These are phyloP conservation scores for Ogataea glucozyma DNA, from an alignment of 805 yeast species.

Conservation along the genomic window DNA sequence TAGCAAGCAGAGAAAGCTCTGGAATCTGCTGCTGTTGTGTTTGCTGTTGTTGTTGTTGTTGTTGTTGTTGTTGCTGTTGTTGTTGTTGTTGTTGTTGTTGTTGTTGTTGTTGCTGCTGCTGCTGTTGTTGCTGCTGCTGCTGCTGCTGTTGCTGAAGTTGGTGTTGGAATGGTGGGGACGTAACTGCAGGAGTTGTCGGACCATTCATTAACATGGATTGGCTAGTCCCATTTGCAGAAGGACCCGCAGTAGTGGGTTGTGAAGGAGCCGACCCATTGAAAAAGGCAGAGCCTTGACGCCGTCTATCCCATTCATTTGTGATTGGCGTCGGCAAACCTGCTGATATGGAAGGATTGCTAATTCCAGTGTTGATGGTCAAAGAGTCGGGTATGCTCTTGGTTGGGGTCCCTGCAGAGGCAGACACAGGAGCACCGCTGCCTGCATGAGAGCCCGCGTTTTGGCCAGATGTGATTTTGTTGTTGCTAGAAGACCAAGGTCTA, in stretches of 20 bases:
- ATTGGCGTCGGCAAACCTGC: constrained; percentile 33
- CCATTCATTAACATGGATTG: constrained; percentile 20
- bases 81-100: constrained; percentile 15
- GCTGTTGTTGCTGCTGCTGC: constrained; percentile 23
- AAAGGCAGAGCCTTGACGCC: constrained; percentile 56
- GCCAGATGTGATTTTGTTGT: constrained; percentile 9
- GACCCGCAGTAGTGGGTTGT: constrained; percentile 10
- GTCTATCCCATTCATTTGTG: constrained; percentile 45
- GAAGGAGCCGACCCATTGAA: constrained; percentile 36
- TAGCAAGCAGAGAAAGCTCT: constrained; percentile 69
- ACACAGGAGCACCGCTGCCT: constrained; percentile 3
- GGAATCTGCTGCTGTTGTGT: constrained; percentile 39
- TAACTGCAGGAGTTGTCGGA: constrained; percentile 20
- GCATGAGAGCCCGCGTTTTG: constrained; percentile 9
- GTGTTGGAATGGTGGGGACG: constrained; percentile 30
- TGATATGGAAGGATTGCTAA: constrained; percentile 24
- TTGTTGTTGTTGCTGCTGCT: constrained; percentile 23
- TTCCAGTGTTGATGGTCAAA: constrained; percentile 21
- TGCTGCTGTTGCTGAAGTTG: constrained; percentile 22
- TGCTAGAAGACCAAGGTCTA: constrained; percentile 35
- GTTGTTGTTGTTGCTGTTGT: constrained; percentile 22
- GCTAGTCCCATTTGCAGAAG: constrained; percentile 17
- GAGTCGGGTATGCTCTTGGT: constrained; percentile 26
- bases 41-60: constrained; percentile 24
- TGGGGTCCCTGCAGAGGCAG: constrained; percentile 18